Base-by-base conservation (phyloP, 768 basidiomycete genomes). In the Mycena alexandri region DNA sequence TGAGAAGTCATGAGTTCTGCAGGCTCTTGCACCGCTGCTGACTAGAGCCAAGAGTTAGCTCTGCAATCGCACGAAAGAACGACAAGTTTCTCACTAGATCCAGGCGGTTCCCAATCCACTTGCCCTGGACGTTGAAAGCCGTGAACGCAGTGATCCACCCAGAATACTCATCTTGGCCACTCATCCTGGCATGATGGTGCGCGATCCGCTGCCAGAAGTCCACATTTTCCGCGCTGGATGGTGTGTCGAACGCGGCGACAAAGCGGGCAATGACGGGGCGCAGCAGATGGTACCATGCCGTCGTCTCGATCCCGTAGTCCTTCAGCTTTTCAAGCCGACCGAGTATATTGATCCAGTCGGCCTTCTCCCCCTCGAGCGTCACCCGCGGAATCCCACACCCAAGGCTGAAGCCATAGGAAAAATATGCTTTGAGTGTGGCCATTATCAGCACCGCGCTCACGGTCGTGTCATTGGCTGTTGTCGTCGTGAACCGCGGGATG, bases 401-500 rank as follows among this genome's bases (percentile, higher is more conserved):
- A 41, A 36, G 74, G 72, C 25, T 73, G 62, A 34, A 70, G 71
- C 36, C 60, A 52, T 68, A 72, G 19, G 56, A 25, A 51, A 73
- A 76, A 61, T 75, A 75, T 22, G 59, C 61, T 61, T 75, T 76
- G 36, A 77, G 55, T 3, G 75, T 73, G 12, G 72, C 61, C 76
- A 79, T 76, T 73, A 77, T 72, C 14, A 75, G 44, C 29, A 29
- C 29, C 29, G 29, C 29, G 29, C 29, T 29, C 29, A 29, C 29
- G 29, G 29, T 29, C 29, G 52, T 69, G 47, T 79, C 78, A 34
- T 63, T 72, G 42, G 50, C 19, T 2, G 76, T 78, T 6, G 78
- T 78, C 2, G 78, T 78, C 6, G 78, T 71, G 65, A 78, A 78
- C 25, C 71, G 60, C 8, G 78, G 77, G 36, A 76, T 59, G 53